Percentiles rank a stretch among this genome's conserved stretches.
Conservation (phyloP, 2,329 filamentous ascomycete species). For the Xylaria sp. region DNA sequence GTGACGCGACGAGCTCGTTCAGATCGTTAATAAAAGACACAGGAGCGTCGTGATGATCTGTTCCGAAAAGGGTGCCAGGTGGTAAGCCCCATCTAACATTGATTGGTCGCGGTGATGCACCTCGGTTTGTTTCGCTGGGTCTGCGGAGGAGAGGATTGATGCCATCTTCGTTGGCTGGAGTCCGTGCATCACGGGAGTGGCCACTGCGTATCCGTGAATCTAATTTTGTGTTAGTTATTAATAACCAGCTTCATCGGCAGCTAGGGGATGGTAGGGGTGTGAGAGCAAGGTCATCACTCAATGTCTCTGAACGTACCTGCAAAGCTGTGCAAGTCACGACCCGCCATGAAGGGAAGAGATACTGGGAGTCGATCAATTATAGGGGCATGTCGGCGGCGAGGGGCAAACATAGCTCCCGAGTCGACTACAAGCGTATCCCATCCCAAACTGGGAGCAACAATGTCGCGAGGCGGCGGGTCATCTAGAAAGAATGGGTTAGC, state of each 20-base stretch:
- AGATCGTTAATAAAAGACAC: constrained; percentile 53
- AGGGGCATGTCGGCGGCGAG: constrained; percentile 51
- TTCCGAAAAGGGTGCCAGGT: constrained; percentile 39
- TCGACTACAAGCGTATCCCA: constrained; percentile 55
- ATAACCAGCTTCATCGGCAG: not conserved
- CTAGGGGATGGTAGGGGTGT: not conserved
- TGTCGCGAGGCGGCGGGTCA: constrained; percentile 39
- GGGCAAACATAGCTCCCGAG: constrained; percentile 36
- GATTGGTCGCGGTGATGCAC: constrained; percentile 44
- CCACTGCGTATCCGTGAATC: constrained; percentile 41
- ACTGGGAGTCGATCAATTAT: constrained; percentile 54
- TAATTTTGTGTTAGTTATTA: constrained; percentile 27
- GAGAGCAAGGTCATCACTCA: not conserved
- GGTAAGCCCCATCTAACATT: constrained; percentile 50
- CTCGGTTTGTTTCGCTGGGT: constrained; percentile 38
- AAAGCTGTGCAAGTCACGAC: constrained; percentile 27
- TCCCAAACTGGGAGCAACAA: constrained; percentile 43
- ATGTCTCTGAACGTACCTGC: constrained; percentile 24
- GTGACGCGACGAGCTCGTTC: constrained; percentile 51
- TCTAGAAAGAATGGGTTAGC: constrained; percentile 29
- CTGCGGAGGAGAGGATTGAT: constrained; percentile 81
- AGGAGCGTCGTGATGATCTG: constrained; percentile 41
- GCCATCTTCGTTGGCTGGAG: constrained; percentile 67
- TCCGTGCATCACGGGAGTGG: constrained; percentile 48
- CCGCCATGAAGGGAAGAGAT: constrained; percentile 40